These are phyloP conservation scores for Arthrobotrys pseudoclavata DNA, from an alignment of 2,329 filamentous ascomycete species.

Conservation along the genomic window DNA sequence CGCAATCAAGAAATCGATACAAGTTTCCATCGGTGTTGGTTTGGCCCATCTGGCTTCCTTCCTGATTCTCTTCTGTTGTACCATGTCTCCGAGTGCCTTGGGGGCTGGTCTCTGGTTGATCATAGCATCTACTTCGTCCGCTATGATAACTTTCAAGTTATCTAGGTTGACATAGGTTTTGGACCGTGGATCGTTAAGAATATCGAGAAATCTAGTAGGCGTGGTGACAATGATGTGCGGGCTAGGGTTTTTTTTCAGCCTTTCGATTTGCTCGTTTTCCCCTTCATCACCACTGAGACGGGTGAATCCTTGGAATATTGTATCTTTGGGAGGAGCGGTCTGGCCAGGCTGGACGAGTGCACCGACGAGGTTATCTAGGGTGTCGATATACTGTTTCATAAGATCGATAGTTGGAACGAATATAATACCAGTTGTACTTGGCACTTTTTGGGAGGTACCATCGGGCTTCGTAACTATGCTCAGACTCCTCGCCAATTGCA, in stretches of 20 bases:
- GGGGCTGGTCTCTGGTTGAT: slow-evolving; percentile 41
- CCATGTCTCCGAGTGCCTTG: slow-evolving; percentile 30
- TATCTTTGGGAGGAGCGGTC: slow-evolving; percentile 34
- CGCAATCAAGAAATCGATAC: slow-evolving; percentile 47
- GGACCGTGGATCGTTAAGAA: slow-evolving; percentile 60
- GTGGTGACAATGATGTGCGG: slow-evolving; percentile 63
- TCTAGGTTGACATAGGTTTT: slow-evolving; percentile 61
- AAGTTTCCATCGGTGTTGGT: slow-evolving; percentile 45
- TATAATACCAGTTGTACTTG: slow-evolving; percentile 61
- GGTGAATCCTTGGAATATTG: slow-evolving; percentile 58
- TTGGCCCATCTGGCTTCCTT: slow-evolving; percentile 43
- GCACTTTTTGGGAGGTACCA: slow-evolving; percentile 39
- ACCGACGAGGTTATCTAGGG: slow-evolving; percentile 24
- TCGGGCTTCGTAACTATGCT: slow-evolving; percentile 19
- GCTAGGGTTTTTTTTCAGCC: slow-evolving; percentile 57
- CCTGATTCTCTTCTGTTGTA: slow-evolving; percentile 7
- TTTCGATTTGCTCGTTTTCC: slow-evolving; percentile 53
- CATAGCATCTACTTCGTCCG: slow-evolving; percentile 62
- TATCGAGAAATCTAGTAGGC: slow-evolving; percentile 61
- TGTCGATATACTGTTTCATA: slow-evolving; percentile 53
- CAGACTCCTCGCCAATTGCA: slow-evolving; percentile 58
- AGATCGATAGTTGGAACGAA: slow-evolving; percentile 62
- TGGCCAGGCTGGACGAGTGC: slow-evolving; percentile 39
- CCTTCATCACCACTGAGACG: slow-evolving; percentile 36
- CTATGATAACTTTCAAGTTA: slow-evolving; percentile 61